Percentiles rank a stretch among this genome's conserved stretches.
These are phyloP conservation scores for Oidiodendron maius DNA, from an alignment of 495 filamentous ascomycete genomes.

Conservation along the genomic window DNA sequence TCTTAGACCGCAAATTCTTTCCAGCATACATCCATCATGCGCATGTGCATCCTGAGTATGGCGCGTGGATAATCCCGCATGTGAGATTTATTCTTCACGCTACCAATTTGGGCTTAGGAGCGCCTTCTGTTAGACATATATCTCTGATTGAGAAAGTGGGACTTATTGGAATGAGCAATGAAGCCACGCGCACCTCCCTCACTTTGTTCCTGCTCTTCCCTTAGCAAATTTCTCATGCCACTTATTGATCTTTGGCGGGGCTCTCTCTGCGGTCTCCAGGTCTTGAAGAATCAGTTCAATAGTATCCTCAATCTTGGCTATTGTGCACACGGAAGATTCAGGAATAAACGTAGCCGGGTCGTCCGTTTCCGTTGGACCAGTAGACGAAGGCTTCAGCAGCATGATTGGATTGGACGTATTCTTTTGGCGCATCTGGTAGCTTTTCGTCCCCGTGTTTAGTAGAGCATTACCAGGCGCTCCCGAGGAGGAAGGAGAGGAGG, in stretches of 20 bases:
- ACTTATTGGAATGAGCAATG: too few species aligned
- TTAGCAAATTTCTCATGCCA: slow-evolving; percentile 85
- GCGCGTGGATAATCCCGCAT: too few species aligned
- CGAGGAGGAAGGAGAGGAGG: slow-evolving; percentile 9
- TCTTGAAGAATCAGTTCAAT: slow-evolving; percentile 54
- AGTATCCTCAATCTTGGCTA: slow-evolving; percentile 69
- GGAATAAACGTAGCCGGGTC: slow-evolving; percentile 24
- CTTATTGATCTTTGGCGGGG: slow-evolving; percentile 57
- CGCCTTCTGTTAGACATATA: too few species aligned
- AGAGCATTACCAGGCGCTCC: slow-evolving; percentile 57
- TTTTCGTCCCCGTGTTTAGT: slow-evolving; percentile 62
- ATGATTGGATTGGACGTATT: slow-evolving; percentile 87
- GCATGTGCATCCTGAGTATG: too few species aligned
- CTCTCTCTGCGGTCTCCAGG: slow-evolving; percentile 24
- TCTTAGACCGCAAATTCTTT: too few species aligned
- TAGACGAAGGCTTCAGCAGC: slow-evolving; percentile 47
- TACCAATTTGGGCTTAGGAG: too few species aligned
- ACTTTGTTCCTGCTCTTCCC: too few species aligned
- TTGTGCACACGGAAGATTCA: slow-evolving; percentile 43
- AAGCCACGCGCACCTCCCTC: too few species aligned
- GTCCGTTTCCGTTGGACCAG: slow-evolving; percentile 18
- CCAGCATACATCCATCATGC: too few species aligned
- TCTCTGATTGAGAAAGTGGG: too few species aligned
- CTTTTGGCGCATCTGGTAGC: slow-evolving; percentile 80
- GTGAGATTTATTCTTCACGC: too few species aligned